Evolutionary conservation across 345 rosid genomes (phyloP), one percentile per base, ranked within the genome.

Genomic region (Stellera chamaejasme): DNA sequence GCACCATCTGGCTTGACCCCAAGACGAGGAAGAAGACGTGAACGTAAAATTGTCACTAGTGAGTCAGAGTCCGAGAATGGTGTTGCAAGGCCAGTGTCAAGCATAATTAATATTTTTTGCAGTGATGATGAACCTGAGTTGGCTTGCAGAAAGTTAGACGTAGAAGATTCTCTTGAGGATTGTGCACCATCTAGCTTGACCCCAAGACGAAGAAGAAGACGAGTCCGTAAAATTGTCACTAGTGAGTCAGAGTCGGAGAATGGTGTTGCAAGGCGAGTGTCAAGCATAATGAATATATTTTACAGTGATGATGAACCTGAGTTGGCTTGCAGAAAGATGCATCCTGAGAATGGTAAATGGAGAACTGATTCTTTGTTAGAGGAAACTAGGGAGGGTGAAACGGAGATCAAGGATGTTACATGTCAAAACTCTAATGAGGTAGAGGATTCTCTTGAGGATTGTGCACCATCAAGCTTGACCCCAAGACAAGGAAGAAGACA

Each of bases 21-120:
- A 11, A 87, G 81, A n/a, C n/a, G n/a, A n/a, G n/a, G n/a, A 59
- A 82, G 82, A 75, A 90, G 71, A 68, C 77, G 71, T 49, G 80
- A 70, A 63, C 67, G 59, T 11, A 75, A 71, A 16, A 47, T 84
- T 61, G 69, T 90, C 26, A 65, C 70, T 23, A 87, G 85, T 57
- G 90, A 84, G 60, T 59, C 77, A 2, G 93, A 87, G 65, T 66
- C 75, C 62, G 82, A 75, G n/a, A 78, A 76, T 25, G 78, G 78
- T 25, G 78, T 78, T n/a, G n/a, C n/a, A n/a, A n/a, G n/a, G n/a
- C n/a, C n/a, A n/a, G 25, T 52, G 11, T 16, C 59, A 60, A 61
- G 59, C 56, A 52, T 80, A 52, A 80, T 82, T 54, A 62, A 82
- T 65, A 52, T 83, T 55, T 55, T 32, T 65, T 88, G 74, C 59